Evolutionary conservation across 345 rosid species (phyloP), one percentile per base, ranked within the genome.

Genomic region (Brassica nigra): DNA sequence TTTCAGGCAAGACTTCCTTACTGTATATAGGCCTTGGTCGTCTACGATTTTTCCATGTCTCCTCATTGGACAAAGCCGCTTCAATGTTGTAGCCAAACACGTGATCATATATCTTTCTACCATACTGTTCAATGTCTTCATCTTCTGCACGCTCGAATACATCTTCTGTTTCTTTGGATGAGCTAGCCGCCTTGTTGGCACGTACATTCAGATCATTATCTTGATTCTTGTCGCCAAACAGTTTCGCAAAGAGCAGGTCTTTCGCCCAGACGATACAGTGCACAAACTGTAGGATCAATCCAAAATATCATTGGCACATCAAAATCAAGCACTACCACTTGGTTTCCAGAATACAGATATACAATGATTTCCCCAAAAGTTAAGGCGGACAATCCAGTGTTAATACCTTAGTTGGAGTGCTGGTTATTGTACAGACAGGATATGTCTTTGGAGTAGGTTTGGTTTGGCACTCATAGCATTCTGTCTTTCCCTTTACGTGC

Each of bases 231-330:
- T 93, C 99, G 23, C 99, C 99, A 87, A 96, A 92, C 85, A 93
- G 79, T 87, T 96, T 93, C 1, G 98, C 92, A 86, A 96, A 96
- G 75, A 96, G 98, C 68, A 96, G 85, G 59, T 96, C 99, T 83
- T 92, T 96, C 11, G 99, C 98, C 99, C 99, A 96, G 14, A 96
- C 99, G 70, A 96, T 86, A 80, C 99, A 96, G 83, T 96, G 99
- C 83, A 96, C 92, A 86, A 96, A 93, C 99, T 96, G 89, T 87
- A 86, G 79, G 78, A 76, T 69, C 74, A 80, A 58, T 23, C 49
- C 68, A 66, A 31, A 65, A 33, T 47, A 39, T 44, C 12, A 74
- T 64, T 12, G 76, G 23, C 31, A 68, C 58, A 69, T 28, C 5
- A 75, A 69, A 31, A 39, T 9, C 68, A 37, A 20, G 15, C 66